Evolutionary conservation across 2,329 filamentous ascomycete genomes (phyloP), one percentile per base, ranked within the genome.

Genomic region (Verticillium longisporum): DNA sequence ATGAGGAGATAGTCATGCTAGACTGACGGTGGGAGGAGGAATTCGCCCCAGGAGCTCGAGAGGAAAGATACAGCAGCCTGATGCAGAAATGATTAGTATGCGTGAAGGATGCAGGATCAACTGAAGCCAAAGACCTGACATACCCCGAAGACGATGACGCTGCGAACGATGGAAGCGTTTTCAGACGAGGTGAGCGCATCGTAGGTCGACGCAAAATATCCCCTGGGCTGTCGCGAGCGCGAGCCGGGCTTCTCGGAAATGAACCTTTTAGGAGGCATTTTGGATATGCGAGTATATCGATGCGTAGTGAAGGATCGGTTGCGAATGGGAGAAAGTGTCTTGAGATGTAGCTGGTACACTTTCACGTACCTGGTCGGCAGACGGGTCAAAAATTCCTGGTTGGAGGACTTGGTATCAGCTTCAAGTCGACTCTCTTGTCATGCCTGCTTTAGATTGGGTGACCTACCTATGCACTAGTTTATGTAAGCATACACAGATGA

Each of bases 101-200:
- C n/a, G 14, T 37, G 9, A 21, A 41, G 31, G 36, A 4, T 6
- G n/a, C 14, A n/a, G 18, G 55, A 38, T n/a, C 61, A 34, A 34
- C 10, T 38, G 21, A 15, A 18, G 18, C 11, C 38, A n/a, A 21
- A 26, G 54, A 45, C 31, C 55, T 31, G 31, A 78, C 87, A 72
- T 80, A 90, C 87, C 61, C 86, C 87, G 70, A 90, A 90, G 68
- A 89, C 73, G 65, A 84, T 79, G 66, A 90, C 76, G 71, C 87
- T 89, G 68, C 85, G 82, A 63, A 90, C 87, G 61, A 90, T 83
- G 61, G 86, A 83, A 57, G 85, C 81, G 74, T 91, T 90, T 71
- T 91, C 88, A 37, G 87, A 74, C 33, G 83, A 83, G 60, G 86
- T 89, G 69, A 90, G 70, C 66, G 84, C 78, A 63, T 83, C 80